Evolutionary conservation across 495 filamentous ascomycete species (phyloP).

Genomic region (Aspergillus diversus): DNA sequence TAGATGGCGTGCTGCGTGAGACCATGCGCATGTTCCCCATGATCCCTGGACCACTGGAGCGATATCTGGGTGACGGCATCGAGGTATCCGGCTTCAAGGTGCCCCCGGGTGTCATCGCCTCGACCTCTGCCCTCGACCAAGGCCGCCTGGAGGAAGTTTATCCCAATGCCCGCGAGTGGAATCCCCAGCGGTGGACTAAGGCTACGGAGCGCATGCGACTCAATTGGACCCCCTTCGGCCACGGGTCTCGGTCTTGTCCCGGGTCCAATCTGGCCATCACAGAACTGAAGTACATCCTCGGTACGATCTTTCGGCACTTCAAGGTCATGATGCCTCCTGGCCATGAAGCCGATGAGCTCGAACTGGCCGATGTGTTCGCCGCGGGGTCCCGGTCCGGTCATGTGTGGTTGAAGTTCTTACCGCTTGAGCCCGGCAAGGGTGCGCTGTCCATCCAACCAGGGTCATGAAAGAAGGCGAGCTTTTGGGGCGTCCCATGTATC

Average conservation of each 20-base stretch:
- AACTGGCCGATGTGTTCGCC: not conserved
- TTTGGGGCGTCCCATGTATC: no score
- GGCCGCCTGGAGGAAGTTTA: no score
- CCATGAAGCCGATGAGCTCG: not conserved
- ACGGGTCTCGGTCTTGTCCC: not conserved
- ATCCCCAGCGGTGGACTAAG: not conserved
- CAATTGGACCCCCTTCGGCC: not conserved
- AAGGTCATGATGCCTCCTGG: not conserved
- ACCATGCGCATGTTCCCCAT: not conserved
- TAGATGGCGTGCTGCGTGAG: constrained; percentile 7
- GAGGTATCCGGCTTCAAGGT: no score
- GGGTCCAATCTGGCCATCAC: not conserved
- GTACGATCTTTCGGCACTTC: not conserved
- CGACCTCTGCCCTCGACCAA: no score
- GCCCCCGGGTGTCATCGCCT: no score
- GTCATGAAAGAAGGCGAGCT: no score
- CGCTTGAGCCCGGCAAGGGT: not conserved
- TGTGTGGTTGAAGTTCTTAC: not conserved
- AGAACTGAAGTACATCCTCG: not conserved
- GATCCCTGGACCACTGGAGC: no score
- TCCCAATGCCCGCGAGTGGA: not conserved
- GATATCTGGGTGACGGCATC: no score
- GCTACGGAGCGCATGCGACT: not conserved
- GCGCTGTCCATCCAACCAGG: not conserved
- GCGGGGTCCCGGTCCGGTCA: not conserved